Evolutionary conservation across 805 yeast species (phyloP).

Genomic region (Candida ficus): DNA sequence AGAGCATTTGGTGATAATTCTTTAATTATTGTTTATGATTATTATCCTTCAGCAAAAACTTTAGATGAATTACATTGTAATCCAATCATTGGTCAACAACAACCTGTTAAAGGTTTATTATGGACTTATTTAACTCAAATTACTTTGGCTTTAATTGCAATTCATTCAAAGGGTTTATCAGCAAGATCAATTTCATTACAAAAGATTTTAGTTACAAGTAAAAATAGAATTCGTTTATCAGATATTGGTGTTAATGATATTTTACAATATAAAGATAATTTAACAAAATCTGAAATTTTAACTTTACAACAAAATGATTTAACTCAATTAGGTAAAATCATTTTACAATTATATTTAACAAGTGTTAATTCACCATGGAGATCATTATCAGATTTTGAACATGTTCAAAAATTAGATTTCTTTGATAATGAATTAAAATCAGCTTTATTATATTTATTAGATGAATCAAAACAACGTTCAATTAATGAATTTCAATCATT

Average conservation of each 20-base stretch:
- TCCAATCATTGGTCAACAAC: conserved; percentile 35
- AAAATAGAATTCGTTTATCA: conserved; percentile 65
- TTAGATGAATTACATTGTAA: conserved; percentile 63
- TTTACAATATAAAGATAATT: conserved; percentile 35
- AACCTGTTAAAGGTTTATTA: conserved; percentile 52
- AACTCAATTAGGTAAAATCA: conserved; percentile 49
- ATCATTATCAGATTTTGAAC: conserved; percentile 9
- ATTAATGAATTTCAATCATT: conserved; percentile 32
- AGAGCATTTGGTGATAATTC: conserved; percentile 80
- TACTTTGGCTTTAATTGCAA: conserved; percentile 56
- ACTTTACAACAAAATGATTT: conserved; percentile 52
- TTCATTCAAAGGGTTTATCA: conserved; percentile 61
- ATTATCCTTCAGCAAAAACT: conserved; percentile 71
- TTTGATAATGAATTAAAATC: conserved; percentile 39
- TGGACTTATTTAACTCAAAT: conserved; percentile 80
- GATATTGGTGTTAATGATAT: conserved; percentile 72
- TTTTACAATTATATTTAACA: conserved; percentile 53
- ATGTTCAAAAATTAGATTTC: conserved; percentile 28
- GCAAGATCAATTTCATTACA: conserved; percentile 59
- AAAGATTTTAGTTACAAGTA: conserved; percentile 68
- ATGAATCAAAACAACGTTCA: conserved; percentile 22
- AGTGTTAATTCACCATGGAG: conserved; percentile 27
- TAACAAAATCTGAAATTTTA: conserved; percentile 12
- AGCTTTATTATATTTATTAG: conserved; percentile 36
- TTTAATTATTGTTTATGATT: conserved; percentile 77